Evolutionary conservation across 2,329 filamentous ascomycete genomes (phyloP).

Genomic region (Sporothrix curviconia): DNA sequence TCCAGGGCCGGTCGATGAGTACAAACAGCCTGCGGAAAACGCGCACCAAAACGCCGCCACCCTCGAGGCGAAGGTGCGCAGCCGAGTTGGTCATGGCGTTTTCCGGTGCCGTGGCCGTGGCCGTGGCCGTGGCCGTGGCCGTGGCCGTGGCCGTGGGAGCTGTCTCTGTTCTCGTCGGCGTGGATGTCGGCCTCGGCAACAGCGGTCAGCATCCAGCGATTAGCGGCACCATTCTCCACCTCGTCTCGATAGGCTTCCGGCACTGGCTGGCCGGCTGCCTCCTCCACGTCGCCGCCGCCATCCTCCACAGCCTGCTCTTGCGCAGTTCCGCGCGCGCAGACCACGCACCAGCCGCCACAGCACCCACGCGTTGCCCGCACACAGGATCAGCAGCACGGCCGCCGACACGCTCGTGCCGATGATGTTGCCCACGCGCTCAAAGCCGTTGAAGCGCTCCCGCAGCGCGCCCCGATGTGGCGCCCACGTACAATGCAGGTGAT

Average conservation of each 20-base stretch:
- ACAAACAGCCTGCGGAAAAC: conserved; percentile 71
- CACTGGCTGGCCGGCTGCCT: not conserved
- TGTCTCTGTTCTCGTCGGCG: conserved; percentile 9
- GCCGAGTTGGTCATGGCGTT: conserved; percentile 25
- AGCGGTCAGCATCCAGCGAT: not conserved
- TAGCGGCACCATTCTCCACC: not conserved
- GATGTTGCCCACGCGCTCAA: conserved; percentile 69
- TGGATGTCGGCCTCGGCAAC: conserved; percentile 11
- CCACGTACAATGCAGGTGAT: conserved; percentile 86
- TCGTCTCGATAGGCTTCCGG: not conserved
- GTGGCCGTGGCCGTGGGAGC: not conserved
- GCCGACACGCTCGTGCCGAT: conserved; percentile 85
- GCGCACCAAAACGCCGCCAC: conserved; percentile 65
- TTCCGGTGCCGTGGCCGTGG: conserved; percentile 8
- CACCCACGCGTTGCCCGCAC: conserved; percentile 79
- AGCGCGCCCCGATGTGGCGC: conserved; percentile 82
- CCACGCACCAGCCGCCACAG: conserved; percentile 68
- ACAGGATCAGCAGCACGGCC: conserved; percentile 73
- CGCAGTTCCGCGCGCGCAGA: conserved; percentile 56
- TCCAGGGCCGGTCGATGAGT: conserved; percentile 73
- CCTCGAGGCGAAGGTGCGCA: conserved; percentile 61
- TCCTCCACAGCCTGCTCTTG: conserved; percentile 29
- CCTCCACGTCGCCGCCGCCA: conserved; percentile 22
- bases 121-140: not conserved
- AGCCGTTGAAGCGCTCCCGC: conserved; percentile 71